Evolutionary conservation across 2,329 filamentous ascomycete genomes (phyloP).

Genomic region (Phialophora chinensis): DNA sequence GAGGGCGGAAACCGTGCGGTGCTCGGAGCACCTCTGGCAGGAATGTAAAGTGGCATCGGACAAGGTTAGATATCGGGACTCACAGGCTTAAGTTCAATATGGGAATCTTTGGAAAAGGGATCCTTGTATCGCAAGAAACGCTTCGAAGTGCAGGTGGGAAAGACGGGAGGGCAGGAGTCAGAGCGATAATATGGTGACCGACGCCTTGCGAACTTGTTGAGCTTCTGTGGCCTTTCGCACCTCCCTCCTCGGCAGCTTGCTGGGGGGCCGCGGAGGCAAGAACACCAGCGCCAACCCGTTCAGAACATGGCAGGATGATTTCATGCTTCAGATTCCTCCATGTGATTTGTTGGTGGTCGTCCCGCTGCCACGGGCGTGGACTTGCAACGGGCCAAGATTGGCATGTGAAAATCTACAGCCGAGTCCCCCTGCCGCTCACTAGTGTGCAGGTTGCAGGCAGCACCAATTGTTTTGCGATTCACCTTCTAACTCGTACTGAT

Average conservation of each 20-base stretch:
- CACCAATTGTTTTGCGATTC: background rate
- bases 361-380: background rate
- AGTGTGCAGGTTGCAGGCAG: background rate
- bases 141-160: conserved; percentile 11
- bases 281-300: conserved; percentile 8
- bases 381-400: conserved; percentile 2
- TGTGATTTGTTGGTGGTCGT: conserved; percentile 2
- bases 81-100: background rate
- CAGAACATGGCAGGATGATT: conserved; percentile 17
- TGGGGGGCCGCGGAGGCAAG: background rate
- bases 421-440: conserved; percentile 6
- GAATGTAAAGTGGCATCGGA: background rate
- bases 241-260: background rate
- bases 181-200: conserved; percentile 14
- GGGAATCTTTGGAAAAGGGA: background rate
- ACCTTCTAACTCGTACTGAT: no score
- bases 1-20: conserved; percentile 5
- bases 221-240: background rate
- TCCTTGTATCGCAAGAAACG: conserved; percentile 3
- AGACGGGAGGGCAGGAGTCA: conserved; percentile 6
- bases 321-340: conserved; percentile 3
- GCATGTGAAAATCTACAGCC: conserved; percentile 19
- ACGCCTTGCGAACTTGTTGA: conserved; percentile 12
- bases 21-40: conserved; percentile 1
- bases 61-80: background rate